A percentile compares a stretch with the other conserved stretches of the same genome.
These are phyloP conservation scores for Rhypophila decipiens DNA, from an alignment of 495 filamentous ascomycete genomes.

Conservation along the genomic window DNA sequence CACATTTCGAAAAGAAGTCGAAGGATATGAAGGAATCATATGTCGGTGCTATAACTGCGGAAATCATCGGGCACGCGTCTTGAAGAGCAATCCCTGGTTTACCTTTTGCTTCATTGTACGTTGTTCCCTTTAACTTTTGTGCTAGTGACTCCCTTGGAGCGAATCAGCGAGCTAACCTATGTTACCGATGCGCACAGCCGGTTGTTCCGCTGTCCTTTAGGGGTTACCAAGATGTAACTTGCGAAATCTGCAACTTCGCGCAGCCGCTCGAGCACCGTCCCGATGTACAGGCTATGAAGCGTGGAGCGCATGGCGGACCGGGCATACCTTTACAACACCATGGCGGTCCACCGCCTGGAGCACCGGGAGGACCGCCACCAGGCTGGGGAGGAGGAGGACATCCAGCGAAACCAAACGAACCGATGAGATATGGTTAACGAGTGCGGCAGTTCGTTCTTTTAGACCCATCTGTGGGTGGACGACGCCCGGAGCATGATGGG, in stretches of 20 bases:
- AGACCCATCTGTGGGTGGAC: too few species aligned
- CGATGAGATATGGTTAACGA: constrained; percentile 30
- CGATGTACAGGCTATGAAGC: constrained; percentile 41
- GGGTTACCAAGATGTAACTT: constrained; percentile 48
- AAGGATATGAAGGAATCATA: constrained; percentile 46
- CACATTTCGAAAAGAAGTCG: constrained; percentile 48
- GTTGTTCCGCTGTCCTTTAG: constrained; percentile 49
- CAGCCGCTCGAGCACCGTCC: constrained; percentile 48
- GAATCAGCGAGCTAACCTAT: neutral
- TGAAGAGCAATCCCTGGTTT: constrained; percentile 51
- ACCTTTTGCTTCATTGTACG: constrained; percentile 53
- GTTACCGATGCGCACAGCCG: constrained; percentile 25
- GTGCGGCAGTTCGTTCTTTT: neutral
- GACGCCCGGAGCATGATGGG: too few species aligned
- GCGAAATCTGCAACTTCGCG: constrained; percentile 50
- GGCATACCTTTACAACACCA: constrained; percentile 42
- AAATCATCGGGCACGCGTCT: constrained; percentile 44
- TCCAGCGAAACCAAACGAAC: constrained; percentile 21
- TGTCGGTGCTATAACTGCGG: constrained; percentile 55
- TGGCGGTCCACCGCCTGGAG: constrained; percentile 13
- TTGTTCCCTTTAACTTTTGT: neutral
- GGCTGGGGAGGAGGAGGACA: too few species aligned
- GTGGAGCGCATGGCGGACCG: constrained; percentile 29
- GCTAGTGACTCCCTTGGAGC: neutral
- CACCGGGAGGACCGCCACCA: constrained; percentile 12